Evolutionary conservation across 345 rosid genomes (phyloP).

Genomic region (Balakata baccata): DNA sequence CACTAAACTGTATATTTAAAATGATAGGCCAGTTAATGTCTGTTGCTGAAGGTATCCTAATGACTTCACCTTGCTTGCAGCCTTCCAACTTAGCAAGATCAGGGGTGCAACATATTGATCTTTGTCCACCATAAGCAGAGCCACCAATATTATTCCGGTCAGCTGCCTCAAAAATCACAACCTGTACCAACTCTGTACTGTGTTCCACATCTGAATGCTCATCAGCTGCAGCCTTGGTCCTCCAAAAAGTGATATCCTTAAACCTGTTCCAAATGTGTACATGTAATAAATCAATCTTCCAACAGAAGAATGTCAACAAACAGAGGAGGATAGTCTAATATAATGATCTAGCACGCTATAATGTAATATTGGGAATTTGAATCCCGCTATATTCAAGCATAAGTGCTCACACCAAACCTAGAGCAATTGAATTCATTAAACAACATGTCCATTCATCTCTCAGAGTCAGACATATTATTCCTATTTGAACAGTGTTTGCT

Average conservation of each 20-base stretch:
- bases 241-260: constrained; percentile 72
- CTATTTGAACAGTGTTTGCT: background rate
- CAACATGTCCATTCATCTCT: background rate
- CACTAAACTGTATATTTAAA: constrained; percentile 57
- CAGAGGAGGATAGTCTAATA: background rate
- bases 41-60: constrained; percentile 71
- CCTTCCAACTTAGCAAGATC: constrained; percentile 96
- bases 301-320: constrained; percentile 10
- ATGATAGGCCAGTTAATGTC: constrained; percentile 75
- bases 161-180: constrained; percentile 86
- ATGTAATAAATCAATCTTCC: background rate
- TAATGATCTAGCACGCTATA: background rate
- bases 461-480: background rate
- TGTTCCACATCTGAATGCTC: constrained; percentile 43
- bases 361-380: background rate
- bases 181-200: constrained; percentile 64
- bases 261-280: constrained; percentile 42
- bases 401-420: no score
- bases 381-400: background rate
- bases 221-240: constrained; percentile 49
- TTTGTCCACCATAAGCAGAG: constrained; percentile 97
- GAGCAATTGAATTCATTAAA: background rate
- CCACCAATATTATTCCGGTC: constrained; percentile 94
- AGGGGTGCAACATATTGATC: constrained; percentile 93
- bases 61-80: constrained; percentile 89